These are phyloP conservation scores for Psophocarpus tetragonolobus DNA, from an alignment of 306 rosid species.

Conservation along the genomic window DNA sequence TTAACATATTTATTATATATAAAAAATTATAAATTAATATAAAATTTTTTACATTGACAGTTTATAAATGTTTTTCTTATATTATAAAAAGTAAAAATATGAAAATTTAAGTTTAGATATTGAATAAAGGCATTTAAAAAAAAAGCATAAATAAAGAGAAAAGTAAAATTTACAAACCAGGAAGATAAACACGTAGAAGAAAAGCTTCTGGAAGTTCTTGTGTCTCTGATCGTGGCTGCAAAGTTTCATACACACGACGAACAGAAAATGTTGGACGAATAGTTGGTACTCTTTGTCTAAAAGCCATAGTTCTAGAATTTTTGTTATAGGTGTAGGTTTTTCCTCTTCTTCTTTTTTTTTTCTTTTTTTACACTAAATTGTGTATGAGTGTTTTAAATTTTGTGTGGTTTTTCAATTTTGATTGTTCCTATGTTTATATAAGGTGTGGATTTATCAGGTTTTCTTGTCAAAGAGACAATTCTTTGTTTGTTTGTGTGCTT, in stretches of 20 bases:
- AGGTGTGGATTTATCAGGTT: not conserved
- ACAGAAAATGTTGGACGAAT: constrained; percentile 22
- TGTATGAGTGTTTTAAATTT: not conserved
- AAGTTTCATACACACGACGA: constrained; percentile 40
- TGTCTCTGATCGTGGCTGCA: constrained; percentile 46
- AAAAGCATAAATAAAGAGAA: not conserved
- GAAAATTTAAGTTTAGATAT: not conserved
- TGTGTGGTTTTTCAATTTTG: not conserved
- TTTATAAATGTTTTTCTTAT: no score
- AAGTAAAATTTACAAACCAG: constrained; percentile 37
- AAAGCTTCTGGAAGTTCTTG: constrained; percentile 44
- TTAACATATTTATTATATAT: no score
- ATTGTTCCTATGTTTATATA: not conserved
- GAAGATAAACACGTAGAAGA: constrained; percentile 42
- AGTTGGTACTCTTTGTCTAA: constrained; percentile 29
- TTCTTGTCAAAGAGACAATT: constrained; percentile 41
- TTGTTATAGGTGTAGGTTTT: not conserved
- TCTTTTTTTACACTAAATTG: not conserved
- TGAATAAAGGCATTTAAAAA: not conserved
- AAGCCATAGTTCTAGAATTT: constrained; percentile 42
- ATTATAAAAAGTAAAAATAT: no score
- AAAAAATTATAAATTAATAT: no score
- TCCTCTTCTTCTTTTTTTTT: no score
- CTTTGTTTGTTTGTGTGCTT: constrained; percentile 25
- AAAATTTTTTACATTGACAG: no score